Base-by-base conservation (phyloP, 2,329 filamentous ascomycete species). In the Colletotrichum noveboracense region DNA sequence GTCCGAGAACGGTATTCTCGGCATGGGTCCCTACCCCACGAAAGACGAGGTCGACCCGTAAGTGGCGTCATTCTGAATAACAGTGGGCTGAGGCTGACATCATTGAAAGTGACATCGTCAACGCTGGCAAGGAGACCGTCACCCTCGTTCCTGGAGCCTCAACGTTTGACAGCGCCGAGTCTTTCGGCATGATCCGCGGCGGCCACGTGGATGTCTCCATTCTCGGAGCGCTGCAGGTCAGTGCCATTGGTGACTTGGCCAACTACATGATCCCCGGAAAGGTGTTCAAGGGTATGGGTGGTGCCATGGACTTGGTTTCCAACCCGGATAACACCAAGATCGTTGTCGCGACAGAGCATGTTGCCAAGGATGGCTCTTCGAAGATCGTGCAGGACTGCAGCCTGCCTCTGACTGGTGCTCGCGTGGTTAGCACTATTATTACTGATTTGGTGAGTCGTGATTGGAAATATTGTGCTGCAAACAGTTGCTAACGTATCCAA, bases 241-340 rank as follows among this genome's bases (percentile, higher is more conserved):
- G 92, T 78, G 94, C 94, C 0, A 88, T 90, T 4, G 95, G 95
- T 30, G 95, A 97, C 82, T 85, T 97, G 69, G 95, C 95, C 61
- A 97, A 97, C 85, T 97, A 95, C 88, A 97, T 97, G 93, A 94
- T 97, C 77, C 95, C 95, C 0, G 95, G 95, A 28, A 97, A 96
- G 85, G 91, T 95, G 13, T 92, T 96, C 85, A 97, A 97, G 88
- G 95, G 95, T 21, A 97, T 97, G 93, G 95, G 95, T 76, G 93
- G 93, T 32, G 93, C 93, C 21, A 94, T 94, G 93, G 93, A 94
- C 81, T 85, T 94, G 9, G 92, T 94, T 13, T 92, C 91, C 48
- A 94, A 94, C 84, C 93, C 93, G 1, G 91, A 93, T 78, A 88
- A 89, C 80, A 94, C 93, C 78, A 94, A 94, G 87, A 93, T 94